phyloP scores from a whole-genome alignment of 495 filamentous ascomycete species.

The Podospora pseudopauciseta region DNA sequence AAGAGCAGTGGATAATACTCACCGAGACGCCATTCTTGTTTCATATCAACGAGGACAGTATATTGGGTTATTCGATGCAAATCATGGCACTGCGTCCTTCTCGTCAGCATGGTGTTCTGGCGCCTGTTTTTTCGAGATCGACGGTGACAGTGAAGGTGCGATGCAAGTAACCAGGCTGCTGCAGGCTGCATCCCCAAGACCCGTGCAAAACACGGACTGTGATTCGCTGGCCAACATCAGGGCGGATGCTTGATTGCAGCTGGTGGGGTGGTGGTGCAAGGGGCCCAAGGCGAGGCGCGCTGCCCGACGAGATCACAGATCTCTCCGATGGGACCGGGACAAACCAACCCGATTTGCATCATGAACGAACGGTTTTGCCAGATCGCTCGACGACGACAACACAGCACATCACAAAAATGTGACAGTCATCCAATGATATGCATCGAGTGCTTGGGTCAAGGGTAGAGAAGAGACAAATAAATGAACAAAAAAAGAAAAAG shows the following conservation, averaged over 20 bases:
- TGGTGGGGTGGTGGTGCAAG: neutral
- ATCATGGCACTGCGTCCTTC: constrained; percentile 27
- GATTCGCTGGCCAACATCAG: constrained; percentile 4
- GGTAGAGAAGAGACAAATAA: neutral
- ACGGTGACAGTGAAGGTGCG: neutral
- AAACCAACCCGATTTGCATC: neutral
- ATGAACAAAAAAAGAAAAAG: neutral
- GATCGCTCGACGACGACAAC: neutral
- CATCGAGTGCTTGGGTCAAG: neutral
- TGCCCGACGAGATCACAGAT: constrained; percentile 6
- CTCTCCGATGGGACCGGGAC: constrained; percentile 11
- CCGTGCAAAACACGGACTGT: neutral
- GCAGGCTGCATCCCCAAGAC: neutral
- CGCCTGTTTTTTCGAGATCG: neutral
- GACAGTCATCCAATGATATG: neutral
- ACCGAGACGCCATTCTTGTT: constrained; percentile 55
- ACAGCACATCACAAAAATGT: neutral
- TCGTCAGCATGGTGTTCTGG: constrained; percentile 21
- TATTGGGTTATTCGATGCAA: constrained; percentile 13
- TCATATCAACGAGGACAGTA: constrained; percentile 30
- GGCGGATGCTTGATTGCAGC: constrained; percentile 3
- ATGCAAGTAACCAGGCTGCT: constrained; percentile 4
- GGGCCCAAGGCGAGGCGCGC: constrained; percentile 3
- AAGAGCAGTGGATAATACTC: constrained; percentile 21
- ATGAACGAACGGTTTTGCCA: neutral